Base-by-base conservation (phyloP, 2,329 filamentous ascomycete genomes). In the Blumeria graminis region DNA sequence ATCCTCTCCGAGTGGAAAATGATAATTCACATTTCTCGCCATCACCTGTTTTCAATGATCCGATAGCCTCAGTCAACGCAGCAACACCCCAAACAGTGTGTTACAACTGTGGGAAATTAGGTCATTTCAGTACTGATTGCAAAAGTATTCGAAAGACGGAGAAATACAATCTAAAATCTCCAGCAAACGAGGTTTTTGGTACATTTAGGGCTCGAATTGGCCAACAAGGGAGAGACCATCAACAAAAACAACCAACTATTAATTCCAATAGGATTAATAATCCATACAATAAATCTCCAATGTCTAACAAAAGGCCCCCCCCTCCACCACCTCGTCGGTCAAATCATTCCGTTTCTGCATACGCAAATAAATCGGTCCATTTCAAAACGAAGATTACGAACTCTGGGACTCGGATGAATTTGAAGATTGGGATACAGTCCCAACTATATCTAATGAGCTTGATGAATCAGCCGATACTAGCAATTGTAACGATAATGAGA, bases 41-140 rank as follows among this genome's bases (percentile, higher is more conserved):
- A 53, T 16, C 50, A 11, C 50, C 50, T 53, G 32, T 53, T 38
- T 53, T 53, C 32, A 18, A 38, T 13, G 50, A 53, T 53, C 32
- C 50, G 13, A 36, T 53, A 32, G 50, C 33, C 13, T 38, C 50
- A 16, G 10, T 36, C 14, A 36, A 53, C 16, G 50, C 14, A 38
- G 50, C 50, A 16, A 53, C 50, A 53, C 11, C 50, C 32, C 50
- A 53, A 53, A 53, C 50, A 22, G 14, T 53, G 33, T 53, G 50
- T 28, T 53, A 18, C 18, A 53, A 38, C 32, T 53, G 33, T 16
- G 34, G 16, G 10, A 53, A 53, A 38, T 14, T 54, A 54, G 51
- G 51, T 14, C 51, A 39, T 28, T 51, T 16, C 18, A 51, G 22
- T 16, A 6, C 48, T 34, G 48, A 51, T 33, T 51, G 48, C 18